These are phyloP conservation scores for Syncephalis plumigaleata DNA, from an alignment of 371 early-diverging fungal genomes.

Conservation along the genomic window DNA sequence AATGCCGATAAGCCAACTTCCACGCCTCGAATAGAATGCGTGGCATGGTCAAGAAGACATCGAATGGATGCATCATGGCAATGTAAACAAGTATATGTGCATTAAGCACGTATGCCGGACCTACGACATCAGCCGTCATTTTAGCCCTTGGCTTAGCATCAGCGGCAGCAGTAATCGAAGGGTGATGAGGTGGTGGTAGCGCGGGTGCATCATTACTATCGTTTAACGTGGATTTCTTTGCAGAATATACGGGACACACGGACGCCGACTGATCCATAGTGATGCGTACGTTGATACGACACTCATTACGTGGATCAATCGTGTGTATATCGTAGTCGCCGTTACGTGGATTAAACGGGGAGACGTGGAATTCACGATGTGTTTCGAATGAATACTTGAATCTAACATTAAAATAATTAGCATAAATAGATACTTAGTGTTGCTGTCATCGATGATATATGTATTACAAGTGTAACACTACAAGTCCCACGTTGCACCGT, in stretches of 20 bases:
- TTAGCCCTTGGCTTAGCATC: background rate
- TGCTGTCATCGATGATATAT: background rate
- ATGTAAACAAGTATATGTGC: constrained; percentile 4
- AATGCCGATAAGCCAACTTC: constrained; percentile 17
- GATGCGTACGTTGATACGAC: constrained; percentile 1
- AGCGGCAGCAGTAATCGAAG: too few species aligned
- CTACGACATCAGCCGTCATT: constrained; percentile 1
- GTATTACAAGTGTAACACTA: too few species aligned
- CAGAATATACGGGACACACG: background rate
- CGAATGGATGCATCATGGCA: constrained; percentile 17
- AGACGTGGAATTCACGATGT: constrained; percentile 28
- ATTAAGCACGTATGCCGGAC: constrained; percentile 8
- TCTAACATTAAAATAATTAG: constrained; percentile 5
- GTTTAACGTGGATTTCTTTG: too few species aligned
- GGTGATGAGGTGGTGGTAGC: too few species aligned
- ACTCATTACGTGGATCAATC: constrained; percentile 5
- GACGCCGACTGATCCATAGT: background rate
- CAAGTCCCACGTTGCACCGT: too few species aligned
- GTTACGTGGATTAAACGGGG: constrained; percentile 33
- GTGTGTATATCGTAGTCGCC: constrained; percentile 22
- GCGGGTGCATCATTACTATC: too few species aligned
- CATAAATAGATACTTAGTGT: background rate
- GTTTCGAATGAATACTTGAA: constrained; percentile 11
- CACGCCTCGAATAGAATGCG: constrained; percentile 27
- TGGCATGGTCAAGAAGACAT: constrained; percentile 26